phyloP scores from a whole-genome alignment of 1,284 basidiomycete genomes.

The Xerocomus nothofagi region DNA sequence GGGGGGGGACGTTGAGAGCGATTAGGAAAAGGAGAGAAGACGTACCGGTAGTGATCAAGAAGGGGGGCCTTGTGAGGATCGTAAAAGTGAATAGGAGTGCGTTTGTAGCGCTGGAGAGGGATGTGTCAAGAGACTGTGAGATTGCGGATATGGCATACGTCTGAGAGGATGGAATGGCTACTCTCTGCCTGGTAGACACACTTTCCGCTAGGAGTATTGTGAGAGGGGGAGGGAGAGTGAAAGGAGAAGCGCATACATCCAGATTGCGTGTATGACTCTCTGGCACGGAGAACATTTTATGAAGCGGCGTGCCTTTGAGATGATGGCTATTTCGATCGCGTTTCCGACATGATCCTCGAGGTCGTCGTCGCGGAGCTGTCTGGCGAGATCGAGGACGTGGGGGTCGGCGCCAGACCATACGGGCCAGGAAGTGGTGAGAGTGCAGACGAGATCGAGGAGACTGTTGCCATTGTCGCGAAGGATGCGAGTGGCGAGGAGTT shows the following conservation, averaged over 20 bases:
- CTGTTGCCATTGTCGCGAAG: constrained; percentile 78
- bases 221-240: constrained; percentile 5
- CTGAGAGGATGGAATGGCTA: constrained; percentile 82
- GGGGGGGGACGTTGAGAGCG: constrained; percentile 2
- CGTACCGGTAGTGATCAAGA: constrained; percentile 87
- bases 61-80: constrained; percentile 91
- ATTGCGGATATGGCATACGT: constrained; percentile 49
- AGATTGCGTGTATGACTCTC: constrained; percentile 81
- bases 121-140: not conserved
- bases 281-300: constrained; percentile 86
- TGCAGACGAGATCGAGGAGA: constrained; percentile 74
- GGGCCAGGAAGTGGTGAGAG: constrained; percentile 85
- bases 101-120: constrained; percentile 80
- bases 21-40: not conserved
- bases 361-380: constrained; percentile 72
- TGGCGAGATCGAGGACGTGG: constrained; percentile 58
- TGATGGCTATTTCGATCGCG: constrained; percentile 89
- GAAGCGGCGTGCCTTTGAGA: constrained; percentile 81
- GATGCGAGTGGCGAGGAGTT: constrained; percentile 83
- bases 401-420: constrained; percentile 83
- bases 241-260: constrained; percentile 51
- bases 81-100: constrained; percentile 89
- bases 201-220: constrained; percentile 56
- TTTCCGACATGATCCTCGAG: constrained; percentile 81
- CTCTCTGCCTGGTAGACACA: constrained; percentile 90